These are phyloP conservation scores for Plasmodium inui DNA, from an alignment of 169 alveolate species.

Conservation along the genomic window DNA sequence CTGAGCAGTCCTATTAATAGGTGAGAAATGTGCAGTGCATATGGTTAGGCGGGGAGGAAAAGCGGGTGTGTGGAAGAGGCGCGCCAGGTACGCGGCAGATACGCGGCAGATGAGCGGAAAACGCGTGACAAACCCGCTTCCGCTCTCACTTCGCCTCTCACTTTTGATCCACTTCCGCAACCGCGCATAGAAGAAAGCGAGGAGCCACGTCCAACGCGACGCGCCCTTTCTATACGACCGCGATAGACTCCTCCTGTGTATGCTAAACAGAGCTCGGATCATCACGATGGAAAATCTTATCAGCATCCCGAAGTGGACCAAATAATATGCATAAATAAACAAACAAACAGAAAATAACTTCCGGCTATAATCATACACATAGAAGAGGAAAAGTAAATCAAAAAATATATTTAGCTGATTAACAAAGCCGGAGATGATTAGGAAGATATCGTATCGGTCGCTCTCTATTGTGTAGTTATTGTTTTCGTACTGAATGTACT, in stretches of 20 bases:
- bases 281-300: constrained; percentile 10
- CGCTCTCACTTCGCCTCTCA: background rate
- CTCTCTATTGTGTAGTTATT: constrained; percentile 44
- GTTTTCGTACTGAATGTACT: constrained; percentile 66
- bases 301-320: constrained; percentile 17
- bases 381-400: constrained; percentile 46
- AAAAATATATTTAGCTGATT: constrained; percentile 59
- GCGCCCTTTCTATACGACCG: constrained; percentile 5
- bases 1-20: background rate
- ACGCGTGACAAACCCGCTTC: too few relatives aligned
- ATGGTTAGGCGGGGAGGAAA: background rate
- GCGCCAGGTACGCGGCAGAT: background rate
- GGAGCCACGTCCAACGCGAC: background rate
- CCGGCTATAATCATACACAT: constrained; percentile 30
- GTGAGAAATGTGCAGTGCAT: background rate
- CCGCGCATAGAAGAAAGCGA: background rate
- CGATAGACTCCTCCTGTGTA: constrained; percentile 11
- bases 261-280: background rate
- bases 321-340: constrained; percentile 32
- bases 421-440: constrained; percentile 28
- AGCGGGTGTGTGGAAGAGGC: background rate
- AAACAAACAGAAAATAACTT: constrained; percentile 25
- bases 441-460: constrained; percentile 33
- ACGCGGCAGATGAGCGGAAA: too few relatives aligned
- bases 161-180: background rate